phyloP scores from a whole-genome alignment of 371 early-diverging fungal genomes.

The Synchytrium microbalum region DNA sequence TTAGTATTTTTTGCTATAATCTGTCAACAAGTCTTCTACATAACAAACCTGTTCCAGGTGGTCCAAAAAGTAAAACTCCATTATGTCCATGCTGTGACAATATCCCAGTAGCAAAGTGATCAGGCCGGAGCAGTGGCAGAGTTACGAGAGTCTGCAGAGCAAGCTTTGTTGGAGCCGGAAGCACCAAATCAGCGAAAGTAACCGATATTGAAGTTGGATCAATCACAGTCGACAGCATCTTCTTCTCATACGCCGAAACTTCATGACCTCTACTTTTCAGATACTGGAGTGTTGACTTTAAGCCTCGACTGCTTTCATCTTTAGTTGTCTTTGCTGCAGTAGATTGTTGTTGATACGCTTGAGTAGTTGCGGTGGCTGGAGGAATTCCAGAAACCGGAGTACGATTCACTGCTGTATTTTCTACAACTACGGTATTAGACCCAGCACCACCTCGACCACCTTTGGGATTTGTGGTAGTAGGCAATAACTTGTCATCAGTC shows the following conservation, averaged over 20 bases:
- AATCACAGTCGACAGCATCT: conserved; percentile 33
- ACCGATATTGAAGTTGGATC: conserved; percentile 25
- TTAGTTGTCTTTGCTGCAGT: background rate
- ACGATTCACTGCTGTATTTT: background rate
- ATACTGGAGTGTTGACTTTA: background rate
- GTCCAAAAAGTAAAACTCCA: conserved; percentile 91
- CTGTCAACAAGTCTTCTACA: background rate
- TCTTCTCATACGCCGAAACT: conserved; percentile 31
- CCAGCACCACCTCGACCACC: background rate
- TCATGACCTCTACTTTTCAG: conserved; percentile 19
- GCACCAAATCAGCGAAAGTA: conserved; percentile 30
- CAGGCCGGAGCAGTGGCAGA: conserved; percentile 73
- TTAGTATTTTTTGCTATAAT: background rate
- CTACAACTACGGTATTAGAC: background rate
- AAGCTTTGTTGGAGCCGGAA: conserved; percentile 53
- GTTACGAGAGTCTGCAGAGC: conserved; percentile 80
- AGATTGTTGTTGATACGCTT: background rate
- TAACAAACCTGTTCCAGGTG: conserved; percentile 75
- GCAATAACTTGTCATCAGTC: background rate
- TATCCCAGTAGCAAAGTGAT: conserved; percentile 68
- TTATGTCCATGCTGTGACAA: conserved; percentile 63
- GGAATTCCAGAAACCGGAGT: background rate
- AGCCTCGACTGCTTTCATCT: background rate
- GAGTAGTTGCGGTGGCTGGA: background rate
- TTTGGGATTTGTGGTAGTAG: background rate